Percentiles rank a stretch among this genome's conserved stretches.
phyloP scores from a whole-genome alignment of 345 rosid genomes.

The Brassica nigra region DNA sequence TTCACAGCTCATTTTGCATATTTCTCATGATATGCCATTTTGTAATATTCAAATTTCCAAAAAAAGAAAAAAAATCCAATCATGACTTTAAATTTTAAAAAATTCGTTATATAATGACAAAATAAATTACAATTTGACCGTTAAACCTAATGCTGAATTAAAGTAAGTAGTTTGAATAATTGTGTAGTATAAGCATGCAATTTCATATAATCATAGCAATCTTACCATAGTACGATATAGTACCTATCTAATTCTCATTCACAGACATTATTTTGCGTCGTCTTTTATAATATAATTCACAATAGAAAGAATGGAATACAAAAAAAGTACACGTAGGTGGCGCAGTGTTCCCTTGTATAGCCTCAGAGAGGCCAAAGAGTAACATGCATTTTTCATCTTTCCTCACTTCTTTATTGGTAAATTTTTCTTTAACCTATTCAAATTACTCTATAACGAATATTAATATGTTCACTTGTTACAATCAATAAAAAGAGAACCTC shows the following conservation, averaged over 20 bases:
- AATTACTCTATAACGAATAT: constrained; percentile 22
- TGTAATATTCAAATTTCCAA: neutral
- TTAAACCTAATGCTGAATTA: neutral
- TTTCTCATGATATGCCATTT: neutral
- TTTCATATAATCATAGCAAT: neutral
- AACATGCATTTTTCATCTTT: constrained; percentile 36
- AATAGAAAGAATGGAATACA: constrained; percentile 25
- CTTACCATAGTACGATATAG: constrained; percentile 1
- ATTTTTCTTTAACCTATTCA: neutral
- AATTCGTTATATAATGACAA: neutral
- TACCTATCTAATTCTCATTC: neutral
- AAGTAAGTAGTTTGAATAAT: neutral
- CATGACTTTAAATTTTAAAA: neutral
- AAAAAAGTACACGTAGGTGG: constrained; percentile 52
- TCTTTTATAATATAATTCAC: neutral
- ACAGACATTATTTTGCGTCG: neutral
- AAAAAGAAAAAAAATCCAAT: neutral
- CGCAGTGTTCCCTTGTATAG: constrained; percentile 58
- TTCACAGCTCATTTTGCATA: neutral
- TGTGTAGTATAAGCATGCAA: neutral
- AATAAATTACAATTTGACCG: neutral
- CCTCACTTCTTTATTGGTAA: neutral
- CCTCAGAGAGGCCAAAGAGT: constrained; percentile 44
- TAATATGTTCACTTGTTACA: constrained; percentile 28
- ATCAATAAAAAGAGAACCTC: constrained; percentile 49